Base-by-base conservation (phyloP, 2,329 filamentous ascomycete species). In the Botrytis cinerea region DNA sequence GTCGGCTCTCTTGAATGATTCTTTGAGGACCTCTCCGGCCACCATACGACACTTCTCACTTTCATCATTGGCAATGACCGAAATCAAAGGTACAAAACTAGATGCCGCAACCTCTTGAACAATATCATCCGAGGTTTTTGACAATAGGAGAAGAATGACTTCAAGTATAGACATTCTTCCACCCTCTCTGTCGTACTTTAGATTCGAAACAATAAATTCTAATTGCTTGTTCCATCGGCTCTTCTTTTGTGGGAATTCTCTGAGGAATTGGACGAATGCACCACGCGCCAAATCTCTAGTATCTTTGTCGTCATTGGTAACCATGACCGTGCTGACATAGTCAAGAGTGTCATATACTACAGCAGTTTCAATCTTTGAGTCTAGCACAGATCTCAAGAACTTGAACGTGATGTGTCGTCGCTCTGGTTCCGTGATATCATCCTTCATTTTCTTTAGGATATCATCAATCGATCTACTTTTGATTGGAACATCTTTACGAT, bases 161-260 rank as follows among this genome's bases (percentile, higher is more conserved):
- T 99, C 96, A 89, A 99, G 93, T 43, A 98, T 93, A 0, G 95
- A 98, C 75, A 97, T 87, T 54, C 97, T 89, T 43, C 96, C 96
- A 74, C 96, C 93, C 77, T 94, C 91, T 78, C 97, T 90, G 61
- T 95, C 90, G 81, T 98, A 99, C 74, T 95, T 91, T 76, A 99
- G 85, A 80, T 99, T 99, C 78, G 93, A 93, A 68, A 97, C 88
- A 67, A 99, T 86, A 81, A 98, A 99, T 73, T 88, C 90, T 69
- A 98, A 87, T 80, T 98, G 95, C 81, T 97, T 97, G 57, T 89
- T 88, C 91, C 96, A 97, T 22, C 96, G 88, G 75, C 90, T 92
- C 82, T 94, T 95, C 79, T 92, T 94, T 81, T 98, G 96, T 0
- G 96, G 95, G 80, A 98, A 99, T 71, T 98, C 94, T 77, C 95